Conservation (phyloP, 2,329 filamentous ascomycete genomes). For the Fusarium tjaetaba region DNA sequence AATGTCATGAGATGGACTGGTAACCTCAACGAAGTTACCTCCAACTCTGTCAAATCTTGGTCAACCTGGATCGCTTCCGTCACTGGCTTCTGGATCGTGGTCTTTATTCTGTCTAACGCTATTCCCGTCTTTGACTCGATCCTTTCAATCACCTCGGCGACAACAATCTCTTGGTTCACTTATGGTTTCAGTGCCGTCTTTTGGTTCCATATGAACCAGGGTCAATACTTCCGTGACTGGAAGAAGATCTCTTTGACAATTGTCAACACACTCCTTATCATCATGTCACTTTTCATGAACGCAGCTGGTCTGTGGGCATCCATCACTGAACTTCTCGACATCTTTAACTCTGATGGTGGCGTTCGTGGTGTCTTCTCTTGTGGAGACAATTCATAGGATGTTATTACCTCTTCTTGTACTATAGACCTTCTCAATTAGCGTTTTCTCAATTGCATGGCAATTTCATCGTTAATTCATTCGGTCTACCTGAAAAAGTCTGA, state of each 20-base stretch:
- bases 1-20: conserved; percentile 32
- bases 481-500: accelerated
- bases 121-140: conserved; percentile 46
- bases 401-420: background rate
- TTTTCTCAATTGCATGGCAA: background rate
- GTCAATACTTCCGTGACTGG: conserved; percentile 30
- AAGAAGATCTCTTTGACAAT: conserved; percentile 36
- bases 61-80: conserved; percentile 39
- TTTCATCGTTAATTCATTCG: accelerated
- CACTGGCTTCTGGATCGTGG: conserved; percentile 40
- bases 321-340: conserved; percentile 38
- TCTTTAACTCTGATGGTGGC: conserved; percentile 27
- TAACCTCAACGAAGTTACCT: conserved; percentile 28
- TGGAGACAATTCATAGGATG: conserved; percentile 29
- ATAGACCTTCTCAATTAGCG: background rate
- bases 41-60: conserved; percentile 41
- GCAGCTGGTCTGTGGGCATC: conserved; percentile 42
- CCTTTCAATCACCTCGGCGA: conserved; percentile 42
- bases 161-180: conserved; percentile 43
- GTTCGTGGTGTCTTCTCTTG: conserved; percentile 39
- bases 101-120: conserved; percentile 43
- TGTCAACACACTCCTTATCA: conserved; percentile 34
- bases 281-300: conserved; percentile 40
- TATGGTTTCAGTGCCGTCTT: conserved; percentile 41
- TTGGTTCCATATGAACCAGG: conserved; percentile 41